Evolutionary conservation across 768 basidiomycete genomes (phyloP).

Genomic region (Austroboletus eburneus): DNA sequence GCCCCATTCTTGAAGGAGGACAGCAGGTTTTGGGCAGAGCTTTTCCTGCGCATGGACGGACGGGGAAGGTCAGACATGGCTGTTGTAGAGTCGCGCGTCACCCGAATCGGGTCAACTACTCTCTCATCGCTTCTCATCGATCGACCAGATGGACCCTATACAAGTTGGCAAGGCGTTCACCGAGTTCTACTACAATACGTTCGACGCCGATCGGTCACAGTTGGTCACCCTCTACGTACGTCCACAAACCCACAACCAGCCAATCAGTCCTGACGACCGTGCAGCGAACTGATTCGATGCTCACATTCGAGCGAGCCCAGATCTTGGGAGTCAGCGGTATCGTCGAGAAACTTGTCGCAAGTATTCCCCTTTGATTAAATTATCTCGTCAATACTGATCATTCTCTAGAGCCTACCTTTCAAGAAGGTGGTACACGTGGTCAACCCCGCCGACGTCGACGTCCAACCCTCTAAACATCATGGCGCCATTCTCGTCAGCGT

Average conservation of each 20-base stretch:
- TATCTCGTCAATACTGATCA: neutral
- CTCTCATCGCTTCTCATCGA: neutral
- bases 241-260: slow-evolving; percentile 29
- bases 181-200: slow-evolving; percentile 78
- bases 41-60: slow-evolving; percentile 77
- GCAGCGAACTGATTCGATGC: slow-evolving; percentile 79
- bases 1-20: slow-evolving; percentile 55
- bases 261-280: slow-evolving; percentile 20
- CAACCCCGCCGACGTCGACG: slow-evolving; percentile 82
- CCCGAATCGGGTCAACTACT: no score
- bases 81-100: slow-evolving; percentile 15
- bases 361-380: slow-evolving; percentile 25
- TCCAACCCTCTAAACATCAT: slow-evolving; percentile 71
- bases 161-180: slow-evolving; percentile 59
- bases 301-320: slow-evolving; percentile 70
- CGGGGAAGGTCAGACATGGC: slow-evolving; percentile 35
- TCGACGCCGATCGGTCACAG: slow-evolving; percentile 56
- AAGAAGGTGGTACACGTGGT: slow-evolving; percentile 77
- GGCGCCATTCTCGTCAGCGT: slow-evolving; percentile 73
- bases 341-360: slow-evolving; percentile 63
- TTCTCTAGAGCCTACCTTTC: slow-evolving; percentile 69
- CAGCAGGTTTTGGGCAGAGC: slow-evolving; percentile 79
- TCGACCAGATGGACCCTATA: neutral
- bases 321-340: slow-evolving; percentile 55
- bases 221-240: slow-evolving; percentile 77